Conservation (phyloP, 2,329 filamentous ascomycete genomes). For the Mycogone perniciosa region DNA sequence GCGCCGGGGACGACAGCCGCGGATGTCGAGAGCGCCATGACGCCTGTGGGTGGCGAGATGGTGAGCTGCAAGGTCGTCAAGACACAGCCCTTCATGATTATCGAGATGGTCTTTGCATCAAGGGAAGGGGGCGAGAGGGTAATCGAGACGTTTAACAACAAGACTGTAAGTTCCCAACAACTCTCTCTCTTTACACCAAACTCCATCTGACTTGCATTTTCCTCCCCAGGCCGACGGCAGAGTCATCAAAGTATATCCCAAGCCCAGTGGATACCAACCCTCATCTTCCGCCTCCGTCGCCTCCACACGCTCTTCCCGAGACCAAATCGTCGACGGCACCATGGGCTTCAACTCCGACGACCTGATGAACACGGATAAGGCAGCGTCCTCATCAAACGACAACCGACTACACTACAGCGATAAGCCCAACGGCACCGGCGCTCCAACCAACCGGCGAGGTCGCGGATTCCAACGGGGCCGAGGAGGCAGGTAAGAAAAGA, state of each 20-base stretch:
- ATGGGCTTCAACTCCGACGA: conserved; percentile 48
- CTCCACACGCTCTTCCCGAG: conserved; percentile 21
- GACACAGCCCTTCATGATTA: conserved; percentile 64
- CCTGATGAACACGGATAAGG: conserved; percentile 29
- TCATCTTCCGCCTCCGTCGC: conserved; percentile 22
- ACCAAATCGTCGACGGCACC: conserved; percentile 46
- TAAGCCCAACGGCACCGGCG: conserved; percentile 22
- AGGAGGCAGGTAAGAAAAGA: conserved; percentile 15
- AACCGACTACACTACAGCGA: conserved; percentile 50
- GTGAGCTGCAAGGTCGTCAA: conserved; percentile 62
- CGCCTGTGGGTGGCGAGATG: conserved; percentile 64
- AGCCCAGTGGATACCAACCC: conserved; percentile 51
- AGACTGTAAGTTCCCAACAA: conserved; percentile 51
- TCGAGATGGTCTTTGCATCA: conserved; percentile 68
- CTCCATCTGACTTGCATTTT: not conserved
- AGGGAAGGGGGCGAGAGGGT: conserved; percentile 68
- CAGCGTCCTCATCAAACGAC: conserved; percentile 19
- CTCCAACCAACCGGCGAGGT: conserved; percentile 24
- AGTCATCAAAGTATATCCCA: conserved; percentile 66
- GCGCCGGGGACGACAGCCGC: conserved; percentile 73
- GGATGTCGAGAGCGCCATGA: conserved; percentile 77
- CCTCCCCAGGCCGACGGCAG: conserved; percentile 61
- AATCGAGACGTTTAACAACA: conserved; percentile 70
- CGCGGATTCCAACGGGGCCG: conserved; percentile 22
- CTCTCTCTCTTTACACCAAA: not conserved